These are phyloP conservation scores for Aurantiochytrium sp. DNA, from an alignment of 108 stramenopile species.

Conservation along the genomic window DNA sequence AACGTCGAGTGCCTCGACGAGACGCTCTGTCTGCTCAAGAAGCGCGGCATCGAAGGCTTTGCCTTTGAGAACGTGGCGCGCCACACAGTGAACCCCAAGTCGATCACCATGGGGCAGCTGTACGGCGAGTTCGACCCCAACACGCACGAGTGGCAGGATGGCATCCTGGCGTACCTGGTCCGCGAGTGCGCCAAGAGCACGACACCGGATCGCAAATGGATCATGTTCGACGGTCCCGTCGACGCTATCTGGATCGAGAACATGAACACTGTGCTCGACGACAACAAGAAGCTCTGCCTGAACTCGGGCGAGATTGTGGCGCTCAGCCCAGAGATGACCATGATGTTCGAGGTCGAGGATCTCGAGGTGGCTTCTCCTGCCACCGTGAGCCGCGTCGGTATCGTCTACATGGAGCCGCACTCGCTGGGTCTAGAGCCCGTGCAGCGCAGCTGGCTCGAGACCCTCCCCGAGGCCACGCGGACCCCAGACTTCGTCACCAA, in stretches of 20 bases:
- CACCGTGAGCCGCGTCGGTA: slow-evolving; percentile 65
- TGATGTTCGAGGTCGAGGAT: slow-evolving; percentile 73
- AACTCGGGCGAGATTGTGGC: slow-evolving; percentile 67
- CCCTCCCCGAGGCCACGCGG: slow-evolving; percentile 32
- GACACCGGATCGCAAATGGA: slow-evolving; percentile 66
- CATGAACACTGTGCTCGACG: slow-evolving; percentile 72
- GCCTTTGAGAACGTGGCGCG: slow-evolving; percentile 58
- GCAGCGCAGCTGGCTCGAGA: slow-evolving; percentile 51
- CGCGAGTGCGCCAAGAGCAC: slow-evolving; percentile 52
- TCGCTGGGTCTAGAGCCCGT: slow-evolving; percentile 59
- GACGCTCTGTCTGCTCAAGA: slow-evolving; percentile 42
- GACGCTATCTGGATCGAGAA: slow-evolving; percentile 75
- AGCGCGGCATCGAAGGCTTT: slow-evolving; percentile 37
- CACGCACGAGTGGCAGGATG: slow-evolving; percentile 69
- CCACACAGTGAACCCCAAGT: slow-evolving; percentile 63
- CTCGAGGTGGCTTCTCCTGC: slow-evolving; percentile 64
- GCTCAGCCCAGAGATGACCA: slow-evolving; percentile 62
- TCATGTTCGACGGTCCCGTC: slow-evolving; percentile 67
- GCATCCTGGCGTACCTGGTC: slow-evolving; percentile 66
- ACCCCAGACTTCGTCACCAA: background rate
- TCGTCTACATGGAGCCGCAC: slow-evolving; percentile 69
- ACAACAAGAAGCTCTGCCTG: slow-evolving; percentile 71
- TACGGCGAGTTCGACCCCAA: slow-evolving; percentile 67
- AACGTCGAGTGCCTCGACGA: slow-evolving; percentile 62
- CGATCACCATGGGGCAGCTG: slow-evolving; percentile 62